A percentile compares a stretch with the other conserved stretches of the same genome.
Conservation (phyloP, 1,284 basidiomycete genomes). For the Austroboletus novae-zelandiae region DNA sequence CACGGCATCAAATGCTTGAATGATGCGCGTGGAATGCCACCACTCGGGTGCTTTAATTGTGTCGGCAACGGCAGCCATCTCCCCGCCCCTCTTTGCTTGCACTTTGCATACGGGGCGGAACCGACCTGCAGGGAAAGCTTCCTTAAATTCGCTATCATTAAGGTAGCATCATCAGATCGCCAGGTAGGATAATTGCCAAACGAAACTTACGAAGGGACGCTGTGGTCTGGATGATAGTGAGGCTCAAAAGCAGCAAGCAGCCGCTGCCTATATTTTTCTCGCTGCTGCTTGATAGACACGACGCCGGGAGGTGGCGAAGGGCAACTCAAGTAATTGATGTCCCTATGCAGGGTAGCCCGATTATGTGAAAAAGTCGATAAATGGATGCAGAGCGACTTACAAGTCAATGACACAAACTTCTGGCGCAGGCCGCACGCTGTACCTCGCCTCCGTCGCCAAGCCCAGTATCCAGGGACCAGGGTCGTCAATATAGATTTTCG, state of each 20-base stretch:
- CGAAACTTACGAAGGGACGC: conserved; percentile 62
- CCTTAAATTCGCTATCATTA: conserved; percentile 78
- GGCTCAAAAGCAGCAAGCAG: conserved; percentile 79
- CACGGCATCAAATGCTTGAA: conserved; percentile 86
- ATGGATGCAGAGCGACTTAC: conserved; percentile 43
- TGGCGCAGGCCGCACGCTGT: conserved; percentile 68
- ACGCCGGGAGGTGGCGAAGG: conserved; percentile 74
- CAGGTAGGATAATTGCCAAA: not conserved
- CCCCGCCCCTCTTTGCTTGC: conserved; percentile 75
- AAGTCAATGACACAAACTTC: conserved; percentile 92
- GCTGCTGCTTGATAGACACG: conserved; percentile 78
- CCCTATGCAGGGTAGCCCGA: conserved; percentile 42
- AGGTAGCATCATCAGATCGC: conserved; percentile 6
- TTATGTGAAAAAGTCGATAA: not conserved
- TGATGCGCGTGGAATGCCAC: conserved; percentile 89
- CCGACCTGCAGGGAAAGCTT: conserved; percentile 90
- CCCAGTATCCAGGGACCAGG: conserved; percentile 94
- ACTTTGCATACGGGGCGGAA: conserved; percentile 84
- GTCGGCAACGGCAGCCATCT: conserved; percentile 79
- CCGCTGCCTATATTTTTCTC: conserved; percentile 81
- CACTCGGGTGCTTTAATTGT: conserved; percentile 85
- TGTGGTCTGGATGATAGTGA: conserved; percentile 81
- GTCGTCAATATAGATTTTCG: conserved; percentile 86
- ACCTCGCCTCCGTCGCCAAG: conserved; percentile 82
- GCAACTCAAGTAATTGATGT: conserved; percentile 89